Base-by-base conservation (phyloP, 2,329 filamentous ascomycete species). In the Dothidotthia symphoricarpi region DNA sequence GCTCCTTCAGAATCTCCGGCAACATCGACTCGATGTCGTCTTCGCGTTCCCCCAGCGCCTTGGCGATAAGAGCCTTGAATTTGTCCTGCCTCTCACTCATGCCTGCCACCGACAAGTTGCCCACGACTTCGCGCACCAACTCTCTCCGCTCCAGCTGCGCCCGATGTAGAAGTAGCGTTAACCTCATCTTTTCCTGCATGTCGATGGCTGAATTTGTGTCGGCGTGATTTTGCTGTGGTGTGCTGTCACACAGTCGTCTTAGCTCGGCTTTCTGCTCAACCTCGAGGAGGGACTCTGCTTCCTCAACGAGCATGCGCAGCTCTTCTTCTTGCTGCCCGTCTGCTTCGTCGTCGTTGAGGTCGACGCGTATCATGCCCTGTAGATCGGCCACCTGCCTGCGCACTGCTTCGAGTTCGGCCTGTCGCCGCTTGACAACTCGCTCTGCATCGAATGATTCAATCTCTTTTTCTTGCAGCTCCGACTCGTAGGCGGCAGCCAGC, bases 391-490 rank as follows among this genome's bases (percentile, higher is more conserved):
- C 75, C 48, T 83, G 76, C 41, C 80, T 75, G 10, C 75, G 77
- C 12, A 85, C 70, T 1, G 72, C 69, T 29, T 78, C 75, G 3
- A 88, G 73, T 59, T 91, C 86, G 22, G 77, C 74, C 46, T 85
- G 79, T 0, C 85, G 82, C 50, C 83, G 83, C 43, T 66, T 65
- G 15, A 71, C 66, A 1, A 75, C 69, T 3, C 71, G 67, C 37
- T 73, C 68, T 2, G 71, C 70, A 43, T 76, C 73, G 8, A 62
- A 55, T 0, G 67, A 57, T 43, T 76, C 73, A 3, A 63, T 63
- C 35, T 88, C 81, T 59, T 87, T 88, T 49, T 89, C 85, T 35
- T 78, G 76, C 54, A 87, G 79, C 60, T 91, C 85, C 17, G 83
- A 78, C 41, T 93, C 87, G 57, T 88, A 88, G 39, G 69, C 67